Evolutionary conservation across 164 flowering plant species (phyloP).

Genomic region (Warburgia ugandensis): DNA sequence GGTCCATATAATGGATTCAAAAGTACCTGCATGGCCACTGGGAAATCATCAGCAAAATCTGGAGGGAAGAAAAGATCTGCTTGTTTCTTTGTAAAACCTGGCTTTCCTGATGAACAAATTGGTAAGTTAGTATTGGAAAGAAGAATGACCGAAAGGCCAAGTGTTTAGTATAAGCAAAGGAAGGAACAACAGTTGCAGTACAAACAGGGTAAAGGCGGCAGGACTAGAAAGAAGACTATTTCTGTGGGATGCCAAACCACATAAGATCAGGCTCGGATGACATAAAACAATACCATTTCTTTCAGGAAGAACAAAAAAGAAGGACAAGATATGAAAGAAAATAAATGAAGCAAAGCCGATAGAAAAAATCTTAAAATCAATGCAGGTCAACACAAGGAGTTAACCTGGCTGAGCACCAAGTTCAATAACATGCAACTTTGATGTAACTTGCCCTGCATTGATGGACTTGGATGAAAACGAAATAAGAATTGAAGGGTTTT

Average conservation of each 20-base stretch:
- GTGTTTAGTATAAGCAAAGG: neutral
- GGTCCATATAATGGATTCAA: neutral
- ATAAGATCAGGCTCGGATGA: neutral
- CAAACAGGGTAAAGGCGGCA: neutral
- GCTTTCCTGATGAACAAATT: constrained; percentile 54
- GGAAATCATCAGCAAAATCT: constrained; percentile 98
- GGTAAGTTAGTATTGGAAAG: neutral
- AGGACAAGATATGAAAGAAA: neutral
- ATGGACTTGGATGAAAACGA: constrained; percentile 77
- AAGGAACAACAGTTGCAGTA: neutral
- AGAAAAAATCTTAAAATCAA: neutral
- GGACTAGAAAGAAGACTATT: neutral
- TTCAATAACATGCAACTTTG: constrained; percentile 97
- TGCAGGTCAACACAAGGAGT: neutral
- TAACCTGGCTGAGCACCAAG: constrained; percentile 98
- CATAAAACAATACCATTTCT: neutral
- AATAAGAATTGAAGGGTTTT: constrained; percentile 72
- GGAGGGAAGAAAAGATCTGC: constrained; percentile 99
- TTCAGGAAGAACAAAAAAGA: neutral
- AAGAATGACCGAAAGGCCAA: neutral
- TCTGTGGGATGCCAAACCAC: neutral
- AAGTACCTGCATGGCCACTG: constrained; percentile 97
- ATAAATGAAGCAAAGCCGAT: neutral
- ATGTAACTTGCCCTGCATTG: constrained; percentile 88
- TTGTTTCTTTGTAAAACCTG: constrained; percentile 86